Evolutionary conservation across 345 rosid species (phyloP), one percentile per base, ranked within the genome.

Genomic region (Ricinus communis): DNA sequence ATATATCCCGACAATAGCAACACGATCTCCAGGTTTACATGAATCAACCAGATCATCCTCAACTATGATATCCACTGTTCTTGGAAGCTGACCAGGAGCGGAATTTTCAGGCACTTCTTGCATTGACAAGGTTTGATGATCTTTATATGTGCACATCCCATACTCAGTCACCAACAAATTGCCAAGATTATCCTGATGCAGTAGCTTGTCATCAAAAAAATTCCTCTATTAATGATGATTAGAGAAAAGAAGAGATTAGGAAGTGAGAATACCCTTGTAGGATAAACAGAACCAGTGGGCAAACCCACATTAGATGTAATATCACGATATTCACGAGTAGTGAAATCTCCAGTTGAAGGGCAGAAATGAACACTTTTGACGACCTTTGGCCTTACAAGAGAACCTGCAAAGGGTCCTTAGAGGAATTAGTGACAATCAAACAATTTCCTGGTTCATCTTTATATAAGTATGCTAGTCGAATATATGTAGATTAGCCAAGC

Each of bases 81-180:
- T 87, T 62, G 99, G 99, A 77, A 95, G 97, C 83, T 95, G 99
- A 78, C 99, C 99, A 72, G 99, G 99, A 80, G 99, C 98, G 85
- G 99, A 84, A 72, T 92, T 95, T 78, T 95, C 99, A 11, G 99
- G 99, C 65, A 95, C 91, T 86, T 95, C 99, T 85, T 95, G 99
- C 79, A 95, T 86, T 54, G 99, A 90, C 81, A 95, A 72, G 75
- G 99, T 90, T 85, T 95, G 99, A 71, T 95, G 99, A 82, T 95
- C 99, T 86, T 92, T 92, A 71, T 95, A 95, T 74, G 78, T 82
- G 86, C 99, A 95, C 63, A 95, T 71, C 31, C 99, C 99, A 74
- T 87, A 95, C 79, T 95, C 99, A 62, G 98, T 95, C 62, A 92
- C 99, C 88, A 95, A 82, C 56, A 95, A 81, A 77, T 92, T 89